Base-by-base conservation (phyloP, 1,284 basidiomycete species). In the Farysia itapuensis region DNA sequence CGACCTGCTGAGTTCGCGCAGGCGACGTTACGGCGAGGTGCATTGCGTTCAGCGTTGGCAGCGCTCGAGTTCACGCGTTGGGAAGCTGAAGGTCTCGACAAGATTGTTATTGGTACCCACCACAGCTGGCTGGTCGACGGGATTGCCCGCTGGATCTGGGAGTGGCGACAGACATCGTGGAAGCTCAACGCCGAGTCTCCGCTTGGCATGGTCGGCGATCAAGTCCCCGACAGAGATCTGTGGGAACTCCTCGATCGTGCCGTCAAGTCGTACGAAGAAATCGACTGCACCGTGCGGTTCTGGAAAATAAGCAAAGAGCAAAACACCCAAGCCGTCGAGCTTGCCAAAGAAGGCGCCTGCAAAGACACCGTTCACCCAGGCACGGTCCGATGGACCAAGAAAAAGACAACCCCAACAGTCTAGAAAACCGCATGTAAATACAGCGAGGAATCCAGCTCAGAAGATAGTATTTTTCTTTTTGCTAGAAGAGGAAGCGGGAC, bases 1-100 rank as follows among this genome's bases (percentile, higher is more conserved):
- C 45, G 48, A 0, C 61, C 72, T 8, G 60, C 65, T 14, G 64
- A 66, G 15, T 35, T 64, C 13, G 19, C 29, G 20, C 26, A 32
- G 14, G 48, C 56, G 11, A 65, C 57, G 15, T 39, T 52, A 14
- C 65, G 51, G 12, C 56, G 74, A 3, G 74, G 72, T 11, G 64
- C 63, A 5, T 38, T 76, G 21, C 64, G 74, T 3, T 48, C 69
- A 11, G 73, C 59, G 2, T 29, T 73, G 1, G 72, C 74, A 4
- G 74, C 70, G 4, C 46, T 76, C 25, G 74, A 76, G 31, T 73
- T 64, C 35, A 31, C 41, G 5, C 39, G 28, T 2, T 76, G 74
- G 74, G 71, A 75, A 25, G 37, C 60, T 12, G 74, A 76, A 36
- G 74, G 74, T 7, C 74, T 74, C 19, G 67, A 75, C 48, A 70